These are phyloP conservation scores for Crithidia fasciculata DNA, from an alignment of 208 protist species.

Conservation along the genomic window DNA sequence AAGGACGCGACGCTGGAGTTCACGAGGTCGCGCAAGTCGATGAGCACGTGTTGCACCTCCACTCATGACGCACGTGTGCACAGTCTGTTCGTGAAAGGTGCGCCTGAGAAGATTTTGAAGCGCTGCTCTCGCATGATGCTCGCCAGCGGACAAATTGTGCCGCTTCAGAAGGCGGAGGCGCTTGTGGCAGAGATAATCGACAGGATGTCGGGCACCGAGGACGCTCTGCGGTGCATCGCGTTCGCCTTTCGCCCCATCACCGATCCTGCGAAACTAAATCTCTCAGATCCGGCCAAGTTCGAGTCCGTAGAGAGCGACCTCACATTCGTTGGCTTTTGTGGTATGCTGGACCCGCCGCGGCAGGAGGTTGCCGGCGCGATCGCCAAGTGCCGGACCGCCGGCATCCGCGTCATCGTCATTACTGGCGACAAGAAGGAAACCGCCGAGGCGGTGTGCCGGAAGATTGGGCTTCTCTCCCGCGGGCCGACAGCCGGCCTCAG, in stretches of 20 bases:
- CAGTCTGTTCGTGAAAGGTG: conserved; percentile 95
- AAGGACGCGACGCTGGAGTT: conserved; percentile 94
- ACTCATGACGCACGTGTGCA: conserved; percentile 9
- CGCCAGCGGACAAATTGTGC: conserved; percentile 50
- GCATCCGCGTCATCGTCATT: conserved; percentile 98
- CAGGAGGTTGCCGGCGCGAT: conserved; percentile 92
- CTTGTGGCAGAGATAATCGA: conserved; percentile 51
- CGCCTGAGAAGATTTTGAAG: conserved; percentile 92
- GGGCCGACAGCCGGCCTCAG: conserved; percentile 42
- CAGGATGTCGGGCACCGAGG: conserved; percentile 55
- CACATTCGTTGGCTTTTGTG: conserved; percentile 90
- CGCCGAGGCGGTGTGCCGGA: conserved; percentile 94
- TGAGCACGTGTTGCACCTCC: conserved; percentile 89
- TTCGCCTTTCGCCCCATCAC: conserved; percentile 71
- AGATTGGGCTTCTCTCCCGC: conserved; percentile 92
- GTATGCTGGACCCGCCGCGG: conserved; percentile 96
- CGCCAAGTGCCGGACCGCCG: conserved; percentile 88
- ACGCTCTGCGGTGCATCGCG: conserved; percentile 83
- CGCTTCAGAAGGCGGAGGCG: conserved; percentile 31
- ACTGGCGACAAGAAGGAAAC: conserved; percentile 97
- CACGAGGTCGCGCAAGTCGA: conserved; percentile 94
- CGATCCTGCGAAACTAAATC: conserved; percentile 38
- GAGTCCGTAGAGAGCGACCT: conserved; percentile 83
- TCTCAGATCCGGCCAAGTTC: conserved; percentile 71
- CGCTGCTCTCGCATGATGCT: conserved; percentile 78